These are phyloP conservation scores for Aspergillus bridgeri DNA, from an alignment of 495 filamentous ascomycete genomes.

Conservation along the genomic window DNA sequence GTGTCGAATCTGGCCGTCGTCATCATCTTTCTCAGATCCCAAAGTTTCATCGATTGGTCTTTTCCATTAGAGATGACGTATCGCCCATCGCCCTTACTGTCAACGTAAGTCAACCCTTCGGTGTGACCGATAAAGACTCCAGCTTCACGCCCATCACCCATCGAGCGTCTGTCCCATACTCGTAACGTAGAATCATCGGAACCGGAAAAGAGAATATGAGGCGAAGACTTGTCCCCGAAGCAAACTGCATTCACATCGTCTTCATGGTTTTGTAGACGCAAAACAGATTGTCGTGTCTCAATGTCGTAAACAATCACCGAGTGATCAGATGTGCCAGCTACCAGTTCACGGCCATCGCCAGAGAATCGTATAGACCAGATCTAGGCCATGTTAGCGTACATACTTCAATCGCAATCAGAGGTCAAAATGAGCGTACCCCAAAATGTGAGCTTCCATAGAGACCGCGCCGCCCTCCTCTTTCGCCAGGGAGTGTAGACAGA, in stretches of 20 bases:
- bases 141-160: conserved; percentile 82
- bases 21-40: conserved; percentile 88
- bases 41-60: conserved; percentile 96
- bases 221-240: conserved; percentile 83
- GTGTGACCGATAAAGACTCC: conserved; percentile 93
- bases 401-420: not conserved
- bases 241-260: conserved; percentile 97
- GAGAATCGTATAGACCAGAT: conserved; percentile 94
- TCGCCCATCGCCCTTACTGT: conserved; percentile 93
- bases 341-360: conserved; percentile 85
- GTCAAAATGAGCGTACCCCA: conserved; percentile 42
- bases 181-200: conserved; percentile 72
- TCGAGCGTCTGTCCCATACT: conserved; percentile 91
- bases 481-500: conserved; percentile 51
- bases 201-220: conserved; percentile 94
- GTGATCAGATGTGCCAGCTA: conserved; percentile 77
- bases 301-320: conserved; percentile 93
- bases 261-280: conserved; percentile 72
- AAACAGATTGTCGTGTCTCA: conserved; percentile 67
- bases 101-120: conserved; percentile 91
- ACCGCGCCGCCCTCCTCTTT: conserved; percentile 31
- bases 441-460: conserved; percentile 45
- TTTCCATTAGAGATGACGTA: conserved; percentile 94
- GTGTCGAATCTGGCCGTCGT: conserved; percentile 59
- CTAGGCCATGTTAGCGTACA: conserved; percentile 33